These are phyloP conservation scores for Microsporum audouinii DNA, from an alignment of 2,329 filamentous ascomycete species.

Conservation along the genomic window DNA sequence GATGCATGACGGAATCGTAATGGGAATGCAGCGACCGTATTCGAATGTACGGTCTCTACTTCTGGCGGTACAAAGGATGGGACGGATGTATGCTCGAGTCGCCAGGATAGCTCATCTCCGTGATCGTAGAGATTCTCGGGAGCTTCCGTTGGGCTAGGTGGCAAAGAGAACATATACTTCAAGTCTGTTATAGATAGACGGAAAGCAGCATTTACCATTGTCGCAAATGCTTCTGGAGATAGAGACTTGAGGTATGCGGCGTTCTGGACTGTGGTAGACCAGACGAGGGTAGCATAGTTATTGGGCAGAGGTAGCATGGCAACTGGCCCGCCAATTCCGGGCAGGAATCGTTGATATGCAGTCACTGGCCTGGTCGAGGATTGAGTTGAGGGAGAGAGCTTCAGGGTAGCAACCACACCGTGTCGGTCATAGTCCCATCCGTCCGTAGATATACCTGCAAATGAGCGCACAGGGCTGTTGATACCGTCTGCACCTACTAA, in stretches of 20 bases:
- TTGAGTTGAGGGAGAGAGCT: conserved; percentile 45
- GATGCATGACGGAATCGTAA: conserved; percentile 87
- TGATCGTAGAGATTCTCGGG: conserved; percentile 35
- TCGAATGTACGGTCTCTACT: conserved; percentile 61
- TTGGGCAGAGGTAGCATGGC: conserved; percentile 84
- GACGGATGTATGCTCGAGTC: conserved; percentile 56
- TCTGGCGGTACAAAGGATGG: conserved; percentile 50
- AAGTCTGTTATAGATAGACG: conserved; percentile 68
- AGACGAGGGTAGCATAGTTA: conserved; percentile 74
- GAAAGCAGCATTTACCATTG: conserved; percentile 90
- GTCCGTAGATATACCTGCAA: conserved; percentile 70
- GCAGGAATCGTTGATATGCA: conserved; percentile 91
- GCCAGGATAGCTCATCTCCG: conserved; percentile 72
- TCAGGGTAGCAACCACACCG: conserved; percentile 80
- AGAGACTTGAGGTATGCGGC: conserved; percentile 71
- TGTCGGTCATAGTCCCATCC: conserved; percentile 93
- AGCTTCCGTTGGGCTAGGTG: conserved; percentile 18
- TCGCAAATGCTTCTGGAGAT: conserved; percentile 58
- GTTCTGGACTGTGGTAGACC: conserved; percentile 77
- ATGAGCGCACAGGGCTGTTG: conserved; percentile 83
- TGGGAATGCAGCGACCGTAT: conserved; percentile 78
- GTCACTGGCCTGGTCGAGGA: conserved; percentile 45
- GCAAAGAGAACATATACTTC: conserved; percentile 63
- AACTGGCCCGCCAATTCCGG: conserved; percentile 64
- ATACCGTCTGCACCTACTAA: conserved; percentile 89